A percentile compares a stretch with the other conserved stretches of the same genome.
phyloP scores from a whole-genome alignment of 2,329 filamentous ascomycete species.

The Acephala macrosclerotiorum region DNA sequence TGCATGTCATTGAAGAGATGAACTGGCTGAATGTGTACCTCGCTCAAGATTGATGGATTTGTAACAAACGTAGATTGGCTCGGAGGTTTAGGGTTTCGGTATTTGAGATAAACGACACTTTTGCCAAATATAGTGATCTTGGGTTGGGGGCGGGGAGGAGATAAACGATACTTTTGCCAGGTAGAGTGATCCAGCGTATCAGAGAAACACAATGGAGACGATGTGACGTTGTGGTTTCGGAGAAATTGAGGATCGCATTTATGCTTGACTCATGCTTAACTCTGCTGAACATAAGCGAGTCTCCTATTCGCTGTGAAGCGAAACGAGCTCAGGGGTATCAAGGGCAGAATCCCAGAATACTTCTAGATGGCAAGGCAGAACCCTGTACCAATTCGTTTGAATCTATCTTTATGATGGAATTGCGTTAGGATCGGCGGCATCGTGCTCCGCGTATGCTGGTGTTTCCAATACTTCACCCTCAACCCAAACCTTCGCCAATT shows the following conservation, averaged over 20 bases:
- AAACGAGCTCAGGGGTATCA: not conserved
- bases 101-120: slow-evolving; percentile 12
- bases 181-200: slow-evolving; percentile 8
- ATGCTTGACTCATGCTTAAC: slow-evolving; percentile 21
- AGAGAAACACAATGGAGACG: not conserved
- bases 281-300: not conserved
- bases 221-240: slow-evolving; percentile 16
- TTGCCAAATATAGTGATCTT: slow-evolving; percentile 10
- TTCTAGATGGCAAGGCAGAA: not conserved
- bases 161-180: slow-evolving; percentile 11
- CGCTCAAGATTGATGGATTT: not conserved
- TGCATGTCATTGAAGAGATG: not conserved
- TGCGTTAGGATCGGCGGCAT: not conserved
- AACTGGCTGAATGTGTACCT: slow-evolving; percentile 14
- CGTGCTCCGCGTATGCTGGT: slow-evolving; percentile 26
- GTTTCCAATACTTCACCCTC: slow-evolving; percentile 38
- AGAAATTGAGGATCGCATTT: slow-evolving; percentile 14
- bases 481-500: slow-evolving; percentile 62
- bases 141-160: not conserved
- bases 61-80: slow-evolving; percentile 9
- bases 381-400: not conserved
- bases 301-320: slow-evolving; percentile 7
- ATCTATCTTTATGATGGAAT: not conserved
- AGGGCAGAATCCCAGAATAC: not conserved
- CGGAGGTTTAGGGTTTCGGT: not conserved